Evolutionary conservation across 2,329 filamentous ascomycete species (phyloP), one percentile per base, ranked within the genome.

Genomic region (Xylaria polymorpha): DNA sequence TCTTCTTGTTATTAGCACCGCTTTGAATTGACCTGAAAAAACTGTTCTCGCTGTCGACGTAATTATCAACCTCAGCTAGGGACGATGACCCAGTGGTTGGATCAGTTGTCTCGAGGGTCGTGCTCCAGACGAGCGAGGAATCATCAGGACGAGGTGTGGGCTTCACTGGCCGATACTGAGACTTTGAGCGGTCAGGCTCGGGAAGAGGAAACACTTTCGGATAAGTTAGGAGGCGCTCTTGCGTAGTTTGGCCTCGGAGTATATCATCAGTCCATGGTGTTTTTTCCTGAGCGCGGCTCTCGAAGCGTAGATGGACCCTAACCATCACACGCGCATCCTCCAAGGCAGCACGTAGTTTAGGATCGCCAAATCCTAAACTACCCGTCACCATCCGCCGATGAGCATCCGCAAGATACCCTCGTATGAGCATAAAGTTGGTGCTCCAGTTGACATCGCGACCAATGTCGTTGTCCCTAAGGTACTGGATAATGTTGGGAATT

Each of bases 381-480:
- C 77, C 77, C 15, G 56, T 57, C 25, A 74, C 66, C 66, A 79
- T 76, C 0, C 63, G 51, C 12, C 69, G 44, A 12, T 76, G 53
- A 25, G 76, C 76, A 18, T 74, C 72, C 4, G 77, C 62, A 35
- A 86, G 76, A 72, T 85, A 86, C 32, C 79, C 73, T 20, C 74
- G 73, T 14, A 84, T 74, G 64, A 80, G 29, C 15, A 59, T 46
- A 5, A 77, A 56, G 41, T 61, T 74, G 6, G 15, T 10, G 6
- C 56, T 7, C 73, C 73, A 78, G 51, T 78, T 71, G 1, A 78
- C 53, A 66, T 80, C 81, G 18, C 83, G 80, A 65, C 83, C 80
- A 6, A 77, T 73, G 70, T 88, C 84, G 69, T 85, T 82, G 37
- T 86, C 84, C 3, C 81, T 74, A 25, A 89, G 82, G 69, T 86